These are phyloP conservation scores for Solanum aculeatissimum DNA, from an alignment of 305 asterid species.

Conservation along the genomic window DNA sequence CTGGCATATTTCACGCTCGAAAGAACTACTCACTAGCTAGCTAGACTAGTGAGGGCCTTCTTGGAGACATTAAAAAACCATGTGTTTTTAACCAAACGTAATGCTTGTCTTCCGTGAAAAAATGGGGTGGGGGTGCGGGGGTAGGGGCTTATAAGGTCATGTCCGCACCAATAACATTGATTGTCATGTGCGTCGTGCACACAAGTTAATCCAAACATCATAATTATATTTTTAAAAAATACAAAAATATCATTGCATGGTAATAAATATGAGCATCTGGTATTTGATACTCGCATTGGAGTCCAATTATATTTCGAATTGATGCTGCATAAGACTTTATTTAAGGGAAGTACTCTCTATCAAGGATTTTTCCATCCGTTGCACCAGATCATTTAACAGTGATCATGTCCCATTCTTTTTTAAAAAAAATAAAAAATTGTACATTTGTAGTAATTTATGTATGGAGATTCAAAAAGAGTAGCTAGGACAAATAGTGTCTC, in stretches of 20 bases:
- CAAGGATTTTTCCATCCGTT: too few relatives aligned
- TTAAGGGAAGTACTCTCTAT: too few relatives aligned
- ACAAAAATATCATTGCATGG: background rate
- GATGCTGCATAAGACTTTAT: too few relatives aligned
- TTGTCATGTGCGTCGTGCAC: rapidly evolving
- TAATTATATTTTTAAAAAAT: background rate
- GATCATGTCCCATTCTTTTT: background rate
- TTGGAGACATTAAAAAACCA: rapidly evolving
- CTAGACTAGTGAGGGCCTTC: background rate
- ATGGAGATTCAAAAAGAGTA: background rate
- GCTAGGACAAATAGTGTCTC: background rate
- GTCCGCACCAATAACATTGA: background rate
- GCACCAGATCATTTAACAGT: too few relatives aligned
- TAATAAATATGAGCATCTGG: background rate
- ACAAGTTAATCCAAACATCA: rapidly evolving
- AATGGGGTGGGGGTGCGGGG: too few relatives aligned
- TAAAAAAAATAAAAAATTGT: background rate
- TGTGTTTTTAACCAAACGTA: background rate
- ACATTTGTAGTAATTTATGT: background rate
- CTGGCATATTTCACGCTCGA: background rate
- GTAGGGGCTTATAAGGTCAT: background rate
- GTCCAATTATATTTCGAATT: too few relatives aligned
- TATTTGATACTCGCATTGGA: too few relatives aligned
- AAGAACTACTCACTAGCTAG: background rate
- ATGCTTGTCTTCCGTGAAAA: background rate